Evolutionary conservation across 495 filamentous ascomycete genomes (phyloP).

Genomic region (Gamarada debralockiae): DNA sequence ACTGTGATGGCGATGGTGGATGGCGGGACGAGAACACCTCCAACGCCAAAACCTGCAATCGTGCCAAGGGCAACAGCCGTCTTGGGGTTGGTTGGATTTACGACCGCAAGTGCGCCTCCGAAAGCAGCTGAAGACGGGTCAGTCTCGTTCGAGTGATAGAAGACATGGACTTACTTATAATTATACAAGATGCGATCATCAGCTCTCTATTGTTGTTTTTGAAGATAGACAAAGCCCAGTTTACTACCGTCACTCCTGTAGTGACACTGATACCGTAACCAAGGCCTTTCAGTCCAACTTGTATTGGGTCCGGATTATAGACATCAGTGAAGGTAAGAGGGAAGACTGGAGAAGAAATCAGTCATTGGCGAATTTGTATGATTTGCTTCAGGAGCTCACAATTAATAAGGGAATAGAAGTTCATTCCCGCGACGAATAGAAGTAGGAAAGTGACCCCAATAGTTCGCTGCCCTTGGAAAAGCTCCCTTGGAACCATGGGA

Average conservation of each 20-base stretch:
- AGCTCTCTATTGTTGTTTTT: conserved; percentile 23
- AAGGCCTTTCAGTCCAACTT: conserved; percentile 25
- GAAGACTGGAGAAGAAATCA: conserved; percentile 22
- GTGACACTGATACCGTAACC: conserved; percentile 28
- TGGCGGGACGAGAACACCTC: conserved; percentile 28
- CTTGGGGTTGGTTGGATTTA: conserved; percentile 20
- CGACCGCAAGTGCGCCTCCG: conserved; percentile 23
- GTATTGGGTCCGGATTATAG: conserved; percentile 27
- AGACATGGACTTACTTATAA: conserved; percentile 14
- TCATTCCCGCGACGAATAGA: conserved; percentile 30
- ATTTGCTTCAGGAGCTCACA: conserved; percentile 9
- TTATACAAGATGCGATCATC: conserved; percentile 18
- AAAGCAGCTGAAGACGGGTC: conserved; percentile 15
- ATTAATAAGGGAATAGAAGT: conserved; percentile 30
- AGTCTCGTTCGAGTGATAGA: background rate
- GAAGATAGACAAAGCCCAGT: conserved; percentile 22
- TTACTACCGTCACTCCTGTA: conserved; percentile 22
- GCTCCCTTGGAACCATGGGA: conserved; percentile 28
- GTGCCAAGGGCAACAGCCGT: conserved; percentile 23
- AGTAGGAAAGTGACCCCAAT: conserved; percentile 27
- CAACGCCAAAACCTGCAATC: conserved; percentile 28
- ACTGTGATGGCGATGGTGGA: conserved; percentile 29
- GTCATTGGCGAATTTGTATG: background rate
- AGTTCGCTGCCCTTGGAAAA: conserved; percentile 21
- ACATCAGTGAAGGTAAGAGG: conserved; percentile 29